Evolutionary conservation across 306 rosid genomes (phyloP), one percentile per base, ranked within the genome.

Genomic region (Sicyos edulis): DNA sequence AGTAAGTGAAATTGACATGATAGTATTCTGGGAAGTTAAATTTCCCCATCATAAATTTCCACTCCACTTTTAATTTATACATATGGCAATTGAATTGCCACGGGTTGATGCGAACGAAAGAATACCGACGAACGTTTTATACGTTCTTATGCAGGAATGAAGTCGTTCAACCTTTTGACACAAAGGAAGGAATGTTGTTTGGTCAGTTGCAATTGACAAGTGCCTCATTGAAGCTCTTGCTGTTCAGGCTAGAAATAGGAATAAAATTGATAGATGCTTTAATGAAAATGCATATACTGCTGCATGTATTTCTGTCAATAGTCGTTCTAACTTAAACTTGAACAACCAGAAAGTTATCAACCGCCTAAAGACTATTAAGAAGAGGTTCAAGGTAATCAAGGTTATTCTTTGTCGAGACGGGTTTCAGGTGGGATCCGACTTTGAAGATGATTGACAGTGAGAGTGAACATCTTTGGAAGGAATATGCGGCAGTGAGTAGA

Each of bases 121-220:
- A 82, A 87, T 37, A 86, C 1, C 6, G 17, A 21, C 26, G 52
- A 14, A 16, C 22, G 7, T 21, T 42, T 53, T 11, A 63, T 37
- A 6, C 52, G 74, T 42, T 44, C 40, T 79, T 26, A 14, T 73
- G 71, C 75, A 79, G 88, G 81, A 73, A 90, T 86, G 96, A 89
- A 86, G 73, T 87, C 86, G 15, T 86, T 75, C 77, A 89, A 83
- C 77, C 76, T 80, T 66, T 87, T 78, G 65, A 84, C 86, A 80
- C 81, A 90, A 86, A 73, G 93, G 93, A 77, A 87, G 89, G 82
- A 90, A 90, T 76, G 93, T 90, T 78, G 91, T 90, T 51, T 90
- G 96, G 96, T 90, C 96, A 77, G 72, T 73, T 77, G 88, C 87
- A 61, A 90, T 90, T 89, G 96, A 87, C 74, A 87, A 84, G 84